These are phyloP conservation scores for Aspergillus saccharolyticus DNA, from an alignment of 495 filamentous ascomycete species.

Conservation along the genomic window DNA sequence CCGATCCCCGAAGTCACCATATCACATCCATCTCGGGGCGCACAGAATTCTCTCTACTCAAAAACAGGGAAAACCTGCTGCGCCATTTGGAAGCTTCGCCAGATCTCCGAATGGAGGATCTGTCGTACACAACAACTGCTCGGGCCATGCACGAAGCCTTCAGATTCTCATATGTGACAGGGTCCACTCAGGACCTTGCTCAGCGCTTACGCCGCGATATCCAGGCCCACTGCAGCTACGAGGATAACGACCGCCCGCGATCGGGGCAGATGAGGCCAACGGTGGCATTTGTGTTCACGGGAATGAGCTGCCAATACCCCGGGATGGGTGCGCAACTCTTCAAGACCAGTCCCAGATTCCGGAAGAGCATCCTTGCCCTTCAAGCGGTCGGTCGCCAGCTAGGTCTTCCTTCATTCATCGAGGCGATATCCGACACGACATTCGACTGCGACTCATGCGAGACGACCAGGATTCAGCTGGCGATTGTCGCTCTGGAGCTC, in stretches of 20 bases:
- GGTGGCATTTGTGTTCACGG: conserved; percentile 26
- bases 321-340: conserved; percentile 31
- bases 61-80: conserved; percentile 22
- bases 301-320: conserved; percentile 33
- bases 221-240: conserved; percentile 5
- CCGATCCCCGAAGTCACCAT: too few species aligned
- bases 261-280: too few species aligned
- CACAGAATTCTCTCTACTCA: conserved; percentile 23
- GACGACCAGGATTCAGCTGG: conserved; percentile 75
- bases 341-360: too few species aligned
- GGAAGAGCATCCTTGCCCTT: too few species aligned
- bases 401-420: conserved; percentile 57
- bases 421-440: too few species aligned
- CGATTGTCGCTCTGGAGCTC: conserved; percentile 66
- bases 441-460: too few species aligned
- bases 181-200: conserved; percentile 2
- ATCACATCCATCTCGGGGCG: conserved; percentile 26
- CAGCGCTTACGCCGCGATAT: conserved; percentile 10
- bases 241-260: too few species aligned
- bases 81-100: conserved; percentile 49
- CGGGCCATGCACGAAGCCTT: conserved; percentile 63
- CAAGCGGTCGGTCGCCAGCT: too few species aligned
- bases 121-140: conserved; percentile 71
- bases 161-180: conserved; percentile 48
- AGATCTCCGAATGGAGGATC: conserved; percentile 38